Conservation (phyloP, 768 basidiomycete species). For the Strobilomyces dryophilus region DNA sequence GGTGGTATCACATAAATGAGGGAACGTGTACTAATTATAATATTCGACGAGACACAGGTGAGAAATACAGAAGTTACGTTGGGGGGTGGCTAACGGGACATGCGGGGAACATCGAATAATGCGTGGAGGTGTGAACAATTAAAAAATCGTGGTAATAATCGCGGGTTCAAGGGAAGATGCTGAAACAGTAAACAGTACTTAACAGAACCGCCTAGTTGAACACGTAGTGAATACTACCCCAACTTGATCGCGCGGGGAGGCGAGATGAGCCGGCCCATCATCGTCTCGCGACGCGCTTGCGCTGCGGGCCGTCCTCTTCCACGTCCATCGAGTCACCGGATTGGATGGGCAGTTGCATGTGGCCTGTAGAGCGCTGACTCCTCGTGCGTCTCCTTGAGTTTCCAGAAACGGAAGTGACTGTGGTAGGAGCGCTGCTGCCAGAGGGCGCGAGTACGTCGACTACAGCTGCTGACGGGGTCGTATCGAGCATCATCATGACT, state of each 20-base stretch:
- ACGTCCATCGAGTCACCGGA: constrained; percentile 61
- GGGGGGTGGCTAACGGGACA: not conserved
- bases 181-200: not conserved
- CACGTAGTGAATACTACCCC: constrained; percentile 8
- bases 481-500: constrained; percentile 73
- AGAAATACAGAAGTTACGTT: constrained; percentile 10
- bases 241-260: not conserved
- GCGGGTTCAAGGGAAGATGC: constrained; percentile 2
- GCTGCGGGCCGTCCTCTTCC: constrained; percentile 71
- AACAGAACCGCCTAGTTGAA: constrained; percentile 10
- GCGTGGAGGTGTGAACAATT: constrained; percentile 4
- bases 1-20: not conserved
- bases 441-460: constrained; percentile 37
- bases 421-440: constrained; percentile 26
- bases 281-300: constrained; percentile 69
- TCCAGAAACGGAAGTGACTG: constrained; percentile 21
- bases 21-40: constrained; percentile 8
- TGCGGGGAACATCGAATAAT: constrained; percentile 5
- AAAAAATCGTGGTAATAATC: constrained; percentile 9
- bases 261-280: constrained; percentile 21
- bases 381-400: constrained; percentile 52
- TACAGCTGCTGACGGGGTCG: constrained; percentile 38
- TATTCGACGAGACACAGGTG: constrained; percentile 8
- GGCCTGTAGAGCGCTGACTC: constrained; percentile 39
- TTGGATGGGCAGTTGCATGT: constrained; percentile 39